Base-by-base conservation (phyloP, 768 basidiomycete genomes). In the Boletellus ananas region DNA sequence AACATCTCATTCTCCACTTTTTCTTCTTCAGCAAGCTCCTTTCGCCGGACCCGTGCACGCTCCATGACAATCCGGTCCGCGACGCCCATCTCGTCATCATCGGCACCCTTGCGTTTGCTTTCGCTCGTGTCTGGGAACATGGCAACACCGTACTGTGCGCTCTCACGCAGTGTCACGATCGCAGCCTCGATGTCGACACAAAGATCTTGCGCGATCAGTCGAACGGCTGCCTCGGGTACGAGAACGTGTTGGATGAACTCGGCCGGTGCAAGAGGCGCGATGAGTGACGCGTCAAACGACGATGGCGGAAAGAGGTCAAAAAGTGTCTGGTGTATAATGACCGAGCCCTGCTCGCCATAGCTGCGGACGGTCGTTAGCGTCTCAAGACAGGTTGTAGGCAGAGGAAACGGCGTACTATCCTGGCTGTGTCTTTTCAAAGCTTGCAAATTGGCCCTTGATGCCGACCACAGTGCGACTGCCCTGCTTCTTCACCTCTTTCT, bases 161-260 rank as follows among this genome's bases (percentile, higher is more conserved):
- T 94, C 40, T 89, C 84, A 25, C 81, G 76, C 43, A 94, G 66
- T 6, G 89, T 80, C 18, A 68, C 60, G 11, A 86, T 59, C 0
- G 88, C 90, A 0, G 66, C 59, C 4, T 73, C 66, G 3, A 73
- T 74, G 36, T 67, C 59, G 11, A 84, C 67, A 1, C 61, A 52
- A 59, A 78, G 78, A 63, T 98, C 94, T 50, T 87, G 75, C 73
- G 82, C 82, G 52, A 97, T 90, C n/a, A 98, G 79, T 20, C 78
- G 74, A 35, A 86, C 73, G 1, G 86, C 90, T 0, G 86, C 81
- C 69, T 97, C 94, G 2, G 95, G 95, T 3, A 97, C 83, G n/a
- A 98, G 78, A 27, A 97, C 77, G 14, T 84, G 83, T 34, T 87
- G 83, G 34, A 92, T 75, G 61, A 94, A 95, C 50, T 91, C 85